Conservation (phyloP, 208 protist genomes). For the Trypanosoma brucei region DNA sequence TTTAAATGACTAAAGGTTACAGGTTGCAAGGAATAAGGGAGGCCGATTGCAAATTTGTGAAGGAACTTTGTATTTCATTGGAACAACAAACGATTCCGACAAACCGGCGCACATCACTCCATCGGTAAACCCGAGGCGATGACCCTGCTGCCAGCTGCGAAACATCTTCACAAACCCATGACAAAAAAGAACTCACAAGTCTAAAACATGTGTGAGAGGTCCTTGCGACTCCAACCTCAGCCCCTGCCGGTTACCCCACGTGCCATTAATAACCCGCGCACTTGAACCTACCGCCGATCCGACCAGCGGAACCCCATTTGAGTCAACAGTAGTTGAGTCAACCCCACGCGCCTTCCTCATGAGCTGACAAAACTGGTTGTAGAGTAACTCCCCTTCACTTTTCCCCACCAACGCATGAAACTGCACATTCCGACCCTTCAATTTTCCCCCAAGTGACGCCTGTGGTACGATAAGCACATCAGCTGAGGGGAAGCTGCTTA, state of each 20-base stretch:
- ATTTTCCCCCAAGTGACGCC: conserved; percentile 80
- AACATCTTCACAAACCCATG: too few relatives aligned
- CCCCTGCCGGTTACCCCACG: conserved; percentile 81
- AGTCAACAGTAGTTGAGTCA: conserved; percentile 34
- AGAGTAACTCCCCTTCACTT: conserved; percentile 39
- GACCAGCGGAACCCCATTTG: conserved; percentile 39
- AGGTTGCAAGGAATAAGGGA: too few relatives aligned
- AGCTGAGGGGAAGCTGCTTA: conserved; percentile 39
- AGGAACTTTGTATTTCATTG: too few relatives aligned
- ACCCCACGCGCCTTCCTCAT: conserved; percentile 52
- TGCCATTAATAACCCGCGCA: conserved; percentile 63
- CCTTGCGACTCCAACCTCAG: conserved; percentile 71
- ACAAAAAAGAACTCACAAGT: conserved; percentile 29
- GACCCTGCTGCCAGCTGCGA: too few relatives aligned
- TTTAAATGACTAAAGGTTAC: too few relatives aligned
- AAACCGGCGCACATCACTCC: too few relatives aligned
- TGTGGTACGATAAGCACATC: conserved; percentile 86
- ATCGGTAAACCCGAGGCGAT: too few relatives aligned
- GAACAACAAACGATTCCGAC: too few relatives aligned
- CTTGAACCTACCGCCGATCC: conserved; percentile 25
- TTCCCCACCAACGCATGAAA: conserved; percentile 77
- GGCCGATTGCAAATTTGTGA: too few relatives aligned
- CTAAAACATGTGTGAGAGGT: conserved; percentile 79
- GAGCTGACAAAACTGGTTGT: conserved; percentile 55
- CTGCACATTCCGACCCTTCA: conserved; percentile 77